phyloP scores from a whole-genome alignment of 805 yeast species.

The Cyberlindnera sargentensis region DNA sequence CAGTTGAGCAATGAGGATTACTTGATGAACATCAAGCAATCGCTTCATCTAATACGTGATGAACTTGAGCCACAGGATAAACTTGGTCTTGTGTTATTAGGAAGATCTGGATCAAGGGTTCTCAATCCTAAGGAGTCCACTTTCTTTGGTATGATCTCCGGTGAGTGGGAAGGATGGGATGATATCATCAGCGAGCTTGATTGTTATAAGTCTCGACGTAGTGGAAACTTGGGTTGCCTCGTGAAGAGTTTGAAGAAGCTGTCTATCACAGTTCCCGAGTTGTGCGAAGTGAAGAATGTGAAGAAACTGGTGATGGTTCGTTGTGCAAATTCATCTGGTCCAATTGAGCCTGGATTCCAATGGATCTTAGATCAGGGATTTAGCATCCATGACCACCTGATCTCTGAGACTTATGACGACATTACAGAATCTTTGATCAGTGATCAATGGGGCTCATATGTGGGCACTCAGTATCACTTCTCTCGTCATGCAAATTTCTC shows the following conservation, averaged over 20 bases:
- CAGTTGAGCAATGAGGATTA: constrained; percentile 25
- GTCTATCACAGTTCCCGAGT: constrained; percentile 6
- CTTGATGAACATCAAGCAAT: constrained; percentile 17
- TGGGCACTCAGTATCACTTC: constrained; percentile 7
- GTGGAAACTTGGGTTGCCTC: background rate
- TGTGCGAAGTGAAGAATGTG: constrained; percentile 4
- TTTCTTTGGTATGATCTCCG: constrained; percentile 39
- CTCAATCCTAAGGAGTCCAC: constrained; percentile 30
- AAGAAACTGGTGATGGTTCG: constrained; percentile 11
- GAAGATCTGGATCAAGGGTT: constrained; percentile 35
- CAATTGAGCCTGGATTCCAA: constrained; percentile 3
- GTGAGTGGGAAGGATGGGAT: constrained; percentile 44
- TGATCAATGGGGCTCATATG: constrained; percentile 1
- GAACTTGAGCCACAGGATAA: constrained; percentile 31
- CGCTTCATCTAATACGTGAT: constrained; percentile 24
- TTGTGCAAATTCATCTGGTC: background rate
- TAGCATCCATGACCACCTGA: constrained; percentile 6
- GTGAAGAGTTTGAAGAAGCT: constrained; percentile 6
- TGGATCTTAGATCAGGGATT: constrained; percentile 8
- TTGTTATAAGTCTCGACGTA: constrained; percentile 14
- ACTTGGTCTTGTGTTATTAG: constrained; percentile 42
- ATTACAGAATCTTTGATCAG: constrained; percentile 4
- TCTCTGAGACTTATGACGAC: constrained; percentile 5
- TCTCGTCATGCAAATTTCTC: constrained; percentile 7
- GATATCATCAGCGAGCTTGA: constrained; percentile 33